Conservation (phyloP, 331 rosid species). For the Saraca asoca region DNA sequence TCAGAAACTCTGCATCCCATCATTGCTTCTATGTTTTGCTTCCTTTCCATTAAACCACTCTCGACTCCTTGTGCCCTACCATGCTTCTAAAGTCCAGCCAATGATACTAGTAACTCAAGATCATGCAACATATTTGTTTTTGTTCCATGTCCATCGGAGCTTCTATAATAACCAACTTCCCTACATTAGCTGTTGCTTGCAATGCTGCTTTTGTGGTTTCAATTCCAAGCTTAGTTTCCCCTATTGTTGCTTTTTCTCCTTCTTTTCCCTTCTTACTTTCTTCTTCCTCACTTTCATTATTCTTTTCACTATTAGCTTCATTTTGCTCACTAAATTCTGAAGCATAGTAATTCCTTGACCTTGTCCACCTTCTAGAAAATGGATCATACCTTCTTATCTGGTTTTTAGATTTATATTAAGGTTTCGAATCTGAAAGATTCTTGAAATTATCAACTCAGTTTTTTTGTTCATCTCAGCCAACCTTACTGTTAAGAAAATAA, state of each 20-base stretch:
- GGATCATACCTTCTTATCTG: slow-evolving; percentile 74
- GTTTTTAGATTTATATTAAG: slow-evolving; percentile 42
- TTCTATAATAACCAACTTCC: slow-evolving; percentile 56
- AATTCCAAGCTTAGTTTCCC: slow-evolving; percentile 29
- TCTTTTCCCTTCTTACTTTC: slow-evolving; percentile 12
- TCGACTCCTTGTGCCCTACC: slow-evolving; percentile 56
- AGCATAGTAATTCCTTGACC: slow-evolving; percentile 57
- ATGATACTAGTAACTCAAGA: slow-evolving; percentile 55
- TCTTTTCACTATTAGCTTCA: slow-evolving; percentile 37
- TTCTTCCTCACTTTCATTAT: neutral
- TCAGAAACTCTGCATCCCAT: slow-evolving; percentile 52
- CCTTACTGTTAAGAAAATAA: too few relatives aligned
- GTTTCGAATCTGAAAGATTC: slow-evolving; percentile 49
- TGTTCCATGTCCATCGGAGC: slow-evolving; percentile 64
- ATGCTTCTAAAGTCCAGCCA: slow-evolving; percentile 48
- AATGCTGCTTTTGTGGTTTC: slow-evolving; percentile 48
- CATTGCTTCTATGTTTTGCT: slow-evolving; percentile 60
- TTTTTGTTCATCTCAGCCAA: slow-evolving; percentile 73
- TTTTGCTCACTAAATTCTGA: slow-evolving; percentile 35
- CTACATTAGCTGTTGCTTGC: slow-evolving; percentile 63
- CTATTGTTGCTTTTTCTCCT: neutral
- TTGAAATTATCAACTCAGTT: slow-evolving; percentile 63
- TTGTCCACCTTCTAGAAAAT: slow-evolving; percentile 70
- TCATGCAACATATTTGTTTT: slow-evolving; percentile 51
- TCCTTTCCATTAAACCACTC: slow-evolving; percentile 55